These are phyloP conservation scores for Brettanomyces bruxellensis DNA, from an alignment of 805 yeast species.

Conservation along the genomic window DNA sequence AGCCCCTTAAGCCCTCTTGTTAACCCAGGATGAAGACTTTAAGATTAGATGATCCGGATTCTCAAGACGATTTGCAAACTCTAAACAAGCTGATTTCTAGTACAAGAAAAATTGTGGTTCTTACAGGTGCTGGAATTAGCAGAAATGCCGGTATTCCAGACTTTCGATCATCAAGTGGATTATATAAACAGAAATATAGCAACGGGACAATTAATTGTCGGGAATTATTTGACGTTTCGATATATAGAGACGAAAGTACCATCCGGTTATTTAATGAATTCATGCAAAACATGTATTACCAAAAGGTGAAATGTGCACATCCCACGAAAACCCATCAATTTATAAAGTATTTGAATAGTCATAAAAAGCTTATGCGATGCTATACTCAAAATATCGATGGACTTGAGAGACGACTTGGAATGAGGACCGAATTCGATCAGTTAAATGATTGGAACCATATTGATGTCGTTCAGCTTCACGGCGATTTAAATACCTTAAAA, in stretches of 20 bases:
- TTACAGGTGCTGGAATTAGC: constrained; percentile 96
- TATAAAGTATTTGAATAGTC: constrained; percentile 49
- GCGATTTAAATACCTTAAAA: constrained; percentile 66
- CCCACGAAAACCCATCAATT: constrained; percentile 85
- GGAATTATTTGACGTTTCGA: constrained; percentile 81
- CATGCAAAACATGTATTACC: constrained; percentile 69
- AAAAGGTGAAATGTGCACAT: constrained; percentile 51
- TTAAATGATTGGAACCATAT: constrained; percentile 52
- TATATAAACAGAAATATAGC: constrained; percentile 61
- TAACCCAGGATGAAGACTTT: constrained; percentile 14
- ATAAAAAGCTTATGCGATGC: constrained; percentile 66
- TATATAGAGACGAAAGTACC: constrained; percentile 62
- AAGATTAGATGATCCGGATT: constrained; percentile 8
- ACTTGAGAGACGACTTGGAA: constrained; percentile 57
- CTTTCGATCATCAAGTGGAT: constrained; percentile 76
- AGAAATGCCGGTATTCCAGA: constrained; percentile 98
- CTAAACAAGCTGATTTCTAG: constrained; percentile 35
- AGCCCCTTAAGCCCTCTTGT: too few species aligned
- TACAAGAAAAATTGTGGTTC: constrained; percentile 47
- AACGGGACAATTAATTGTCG: constrained; percentile 69
- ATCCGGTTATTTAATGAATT: constrained; percentile 75
- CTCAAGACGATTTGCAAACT: constrained; percentile 16
- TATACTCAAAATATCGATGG: constrained; percentile 96
- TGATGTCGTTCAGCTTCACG: constrained; percentile 86
- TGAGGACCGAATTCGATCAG: constrained; percentile 47